phyloP scores from a whole-genome alignment of 805 yeast species.

The Zygosaccharomyces rouxii region DNA sequence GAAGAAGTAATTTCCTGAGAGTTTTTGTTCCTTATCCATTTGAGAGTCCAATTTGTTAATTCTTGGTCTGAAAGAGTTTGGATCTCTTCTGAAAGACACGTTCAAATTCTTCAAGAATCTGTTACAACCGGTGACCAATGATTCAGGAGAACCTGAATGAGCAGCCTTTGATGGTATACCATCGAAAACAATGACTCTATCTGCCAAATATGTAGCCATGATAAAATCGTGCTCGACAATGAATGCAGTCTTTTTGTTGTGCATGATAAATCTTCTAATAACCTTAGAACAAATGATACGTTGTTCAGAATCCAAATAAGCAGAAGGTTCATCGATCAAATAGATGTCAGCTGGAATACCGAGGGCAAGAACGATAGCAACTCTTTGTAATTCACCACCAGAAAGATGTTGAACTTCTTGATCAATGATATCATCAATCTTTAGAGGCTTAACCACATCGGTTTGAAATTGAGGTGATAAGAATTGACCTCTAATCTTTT shows the following conservation, averaged over 20 bases:
- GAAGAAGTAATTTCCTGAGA: constrained; percentile 91
- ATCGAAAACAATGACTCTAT: constrained; percentile 96
- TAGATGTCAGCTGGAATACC: constrained; percentile 96
- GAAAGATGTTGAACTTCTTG: constrained; percentile 96
- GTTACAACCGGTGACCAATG: constrained; percentile 95
- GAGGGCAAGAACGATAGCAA: constrained; percentile 90
- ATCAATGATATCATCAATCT: constrained; percentile 89
- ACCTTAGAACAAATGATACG: constrained; percentile 99
- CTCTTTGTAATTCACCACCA: constrained; percentile 99
- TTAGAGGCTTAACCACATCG: constrained; percentile 94
- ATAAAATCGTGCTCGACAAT: constrained; percentile 99
- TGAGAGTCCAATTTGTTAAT: constrained; percentile 96
- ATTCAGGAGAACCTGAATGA: constrained; percentile 82
- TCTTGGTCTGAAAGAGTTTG: constrained; percentile 97
- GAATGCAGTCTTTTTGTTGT: constrained; percentile 97
- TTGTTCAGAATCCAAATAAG: constrained; percentile 98
- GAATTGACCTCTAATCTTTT: constrained; percentile 91
- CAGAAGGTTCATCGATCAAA: constrained; percentile 97
- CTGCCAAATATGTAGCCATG: constrained; percentile 99
- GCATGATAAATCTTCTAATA: constrained; percentile 92
- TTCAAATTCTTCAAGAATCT: constrained; percentile 92
- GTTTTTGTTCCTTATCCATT: constrained; percentile 98
- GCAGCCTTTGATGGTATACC: constrained; percentile 89
- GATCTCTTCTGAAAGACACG: constrained; percentile 99
- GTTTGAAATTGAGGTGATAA: constrained; percentile 97